These are phyloP conservation scores for Biscogniauxia sp. DNA, from an alignment of 2,329 filamentous ascomycete genomes.

Conservation along the genomic window DNA sequence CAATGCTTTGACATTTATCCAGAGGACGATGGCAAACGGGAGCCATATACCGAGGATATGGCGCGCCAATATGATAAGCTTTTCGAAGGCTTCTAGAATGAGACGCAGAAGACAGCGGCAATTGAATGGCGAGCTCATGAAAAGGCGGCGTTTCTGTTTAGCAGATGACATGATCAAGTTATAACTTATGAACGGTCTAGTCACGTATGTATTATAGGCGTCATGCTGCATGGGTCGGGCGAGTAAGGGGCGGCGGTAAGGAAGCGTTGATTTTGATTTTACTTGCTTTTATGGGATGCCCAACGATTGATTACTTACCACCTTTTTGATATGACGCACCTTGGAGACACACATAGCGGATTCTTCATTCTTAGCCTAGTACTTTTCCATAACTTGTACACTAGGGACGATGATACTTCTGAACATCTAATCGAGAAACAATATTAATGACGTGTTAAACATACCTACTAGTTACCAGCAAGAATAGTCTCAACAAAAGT, in stretches of 20 bases:
- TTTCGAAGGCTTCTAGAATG: conserved; percentile 66
- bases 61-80: conserved; percentile 65
- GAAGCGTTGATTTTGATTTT: background rate
- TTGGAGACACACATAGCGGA: background rate
- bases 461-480: too few species aligned
- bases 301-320: background rate
- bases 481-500: too few species aligned
- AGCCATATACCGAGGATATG: conserved; percentile 69
- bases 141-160: background rate
- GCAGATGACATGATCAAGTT: background rate
- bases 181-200: background rate
- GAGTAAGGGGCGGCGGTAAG: background rate
- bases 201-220: background rate
- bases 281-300: background rate
- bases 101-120: background rate
- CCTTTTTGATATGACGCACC: background rate
- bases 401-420: background rate
- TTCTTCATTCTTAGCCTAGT: background rate
- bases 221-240: background rate
- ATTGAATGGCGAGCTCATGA: background rate
- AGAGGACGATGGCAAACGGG: conserved; percentile 66
- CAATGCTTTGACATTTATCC: conserved; percentile 82
- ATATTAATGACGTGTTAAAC: too few species aligned
- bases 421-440: background rate
- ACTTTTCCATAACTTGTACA: background rate